A percentile compares a stretch with the other conserved stretches of the same genome.
These are phyloP conservation scores for Rhizopogon salebrosus DNA, from an alignment of 768 basidiomycete genomes.

Conservation along the genomic window DNA sequence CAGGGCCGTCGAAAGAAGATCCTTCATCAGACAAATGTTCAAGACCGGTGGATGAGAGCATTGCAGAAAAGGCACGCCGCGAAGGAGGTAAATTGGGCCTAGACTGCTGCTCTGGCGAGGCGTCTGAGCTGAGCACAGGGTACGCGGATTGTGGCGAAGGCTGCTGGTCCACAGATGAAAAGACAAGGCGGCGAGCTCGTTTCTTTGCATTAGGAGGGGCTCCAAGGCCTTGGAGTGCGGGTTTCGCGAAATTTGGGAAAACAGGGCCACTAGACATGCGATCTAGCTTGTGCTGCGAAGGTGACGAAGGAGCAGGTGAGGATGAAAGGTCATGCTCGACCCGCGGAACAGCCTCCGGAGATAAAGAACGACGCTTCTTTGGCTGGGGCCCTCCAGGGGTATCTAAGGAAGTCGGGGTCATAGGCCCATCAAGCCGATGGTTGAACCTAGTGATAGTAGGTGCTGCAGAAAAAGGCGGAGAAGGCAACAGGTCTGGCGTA, in stretches of 20 bases:
- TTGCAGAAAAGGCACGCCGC: conserved; percentile 74
- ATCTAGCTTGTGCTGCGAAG: conserved; percentile 42
- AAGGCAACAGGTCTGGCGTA: conserved; percentile 26
- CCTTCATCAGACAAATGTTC: conserved; percentile 48
- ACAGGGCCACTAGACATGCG: conserved; percentile 31
- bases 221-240: conserved; percentile 47
- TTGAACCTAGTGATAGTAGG: conserved; percentile 52
- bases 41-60: conserved; percentile 38
- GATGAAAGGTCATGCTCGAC: conserved; percentile 38
- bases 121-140: conserved; percentile 31
- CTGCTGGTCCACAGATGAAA: conserved; percentile 57
- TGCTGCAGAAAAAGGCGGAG: conserved; percentile 43
- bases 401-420: conserved; percentile 45
- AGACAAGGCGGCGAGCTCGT: conserved; percentile 58
- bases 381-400: conserved; percentile 36
- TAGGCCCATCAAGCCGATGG: conserved; percentile 53
- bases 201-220: conserved; percentile 51
- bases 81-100: conserved; percentile 28
- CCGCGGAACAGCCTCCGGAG: conserved; percentile 41
- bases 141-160: conserved; percentile 37
- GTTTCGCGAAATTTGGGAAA: conserved; percentile 42
- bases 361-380: conserved; percentile 57
- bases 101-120: conserved; percentile 22
- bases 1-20: conserved; percentile 51
- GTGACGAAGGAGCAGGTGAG: conserved; percentile 47